Evolutionary conservation across 257 asterid genomes (phyloP), one percentile per base, ranked within the genome.

Genomic region (Petunia axillaris): DNA sequence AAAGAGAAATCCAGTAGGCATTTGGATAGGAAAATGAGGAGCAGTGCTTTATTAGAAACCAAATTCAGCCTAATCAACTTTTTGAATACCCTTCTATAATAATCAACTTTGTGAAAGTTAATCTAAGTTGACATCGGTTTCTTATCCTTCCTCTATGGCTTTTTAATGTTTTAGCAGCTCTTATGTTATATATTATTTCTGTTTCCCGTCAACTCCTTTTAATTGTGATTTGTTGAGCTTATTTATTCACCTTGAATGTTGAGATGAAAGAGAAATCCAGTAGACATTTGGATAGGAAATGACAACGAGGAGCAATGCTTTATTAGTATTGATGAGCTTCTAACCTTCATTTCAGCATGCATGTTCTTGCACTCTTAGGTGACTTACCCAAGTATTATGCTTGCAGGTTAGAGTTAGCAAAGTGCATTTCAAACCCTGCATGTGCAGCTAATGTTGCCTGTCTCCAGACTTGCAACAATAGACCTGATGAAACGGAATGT

Each of bases 401-500:
- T 79, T 85, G 44, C 85, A 95, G 99, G 89, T 66, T 93, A 87
- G 99, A 95, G 86, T 96, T 93, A 38, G 97, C 91, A 50, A 89
- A 93, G 85, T 95, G 99, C 90, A 89, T 95, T 11, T 86, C 97
- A 0, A 95, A 95, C 76, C 99, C 99, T 60, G 88, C 95, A 15
- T 95, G 99, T 81, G 99, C 99, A 10, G 99, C 99, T 55, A 95
- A 95, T 37, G 74, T 95, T 62, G 97, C 99, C 40, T 95, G 99
- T 81, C 96, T 95, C 67, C 97, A 95, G 78, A 95, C 99, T 38
- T 95, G 99, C 83, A 95, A 95, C 68, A 88, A 95, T 81, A 89
- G 97, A 81, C 98, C 99, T 2, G 99, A 95, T 37, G 99, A 95
- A 87, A 95, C 97, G 1, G 99, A 95, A 85, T 95, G 99, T 88